These are phyloP conservation scores for Ustilago sp. DNA, from an alignment of 1,284 basidiomycete species.

Conservation along the genomic window DNA sequence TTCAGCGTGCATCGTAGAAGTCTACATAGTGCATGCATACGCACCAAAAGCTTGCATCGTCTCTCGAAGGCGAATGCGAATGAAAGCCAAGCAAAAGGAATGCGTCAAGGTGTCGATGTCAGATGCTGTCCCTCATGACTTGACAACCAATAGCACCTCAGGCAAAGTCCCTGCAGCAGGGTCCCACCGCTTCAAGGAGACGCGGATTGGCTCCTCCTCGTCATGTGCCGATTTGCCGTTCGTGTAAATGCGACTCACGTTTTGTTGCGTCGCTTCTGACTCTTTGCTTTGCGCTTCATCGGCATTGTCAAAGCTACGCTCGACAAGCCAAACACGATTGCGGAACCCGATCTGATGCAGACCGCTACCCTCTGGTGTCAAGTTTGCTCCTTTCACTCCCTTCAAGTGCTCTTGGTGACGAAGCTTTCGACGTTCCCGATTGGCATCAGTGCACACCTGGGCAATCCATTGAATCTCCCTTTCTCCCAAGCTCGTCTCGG, in stretches of 20 bases:
- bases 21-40: constrained; percentile 35
- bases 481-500: constrained; percentile 45
- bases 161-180: constrained; percentile 57
- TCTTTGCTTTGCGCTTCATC: background rate
- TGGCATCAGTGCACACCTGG: constrained; percentile 36
- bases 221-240: background rate
- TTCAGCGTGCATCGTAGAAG: too few relatives aligned
- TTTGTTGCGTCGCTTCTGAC: constrained; percentile 9
- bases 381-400: background rate
- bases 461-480: constrained; percentile 49
- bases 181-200: constrained; percentile 57
- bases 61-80: constrained; percentile 24
- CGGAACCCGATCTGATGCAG: constrained; percentile 64
- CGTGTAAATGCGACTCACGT: constrained; percentile 29
- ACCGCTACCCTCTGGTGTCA: constrained; percentile 22
- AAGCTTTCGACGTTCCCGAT: constrained; percentile 36
- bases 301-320: constrained; percentile 23
- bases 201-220: constrained; percentile 25
- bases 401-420: constrained; percentile 15
- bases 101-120: constrained; percentile 10
- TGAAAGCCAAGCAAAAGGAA: background rate
- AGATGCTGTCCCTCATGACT: constrained; percentile 23
- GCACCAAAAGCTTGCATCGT: constrained; percentile 47
- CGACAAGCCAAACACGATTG: constrained; percentile 65
- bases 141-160: constrained; percentile 60